phyloP scores from a whole-genome alignment of 176 grass and related monocot species.

The Avena insularis region DNA sequence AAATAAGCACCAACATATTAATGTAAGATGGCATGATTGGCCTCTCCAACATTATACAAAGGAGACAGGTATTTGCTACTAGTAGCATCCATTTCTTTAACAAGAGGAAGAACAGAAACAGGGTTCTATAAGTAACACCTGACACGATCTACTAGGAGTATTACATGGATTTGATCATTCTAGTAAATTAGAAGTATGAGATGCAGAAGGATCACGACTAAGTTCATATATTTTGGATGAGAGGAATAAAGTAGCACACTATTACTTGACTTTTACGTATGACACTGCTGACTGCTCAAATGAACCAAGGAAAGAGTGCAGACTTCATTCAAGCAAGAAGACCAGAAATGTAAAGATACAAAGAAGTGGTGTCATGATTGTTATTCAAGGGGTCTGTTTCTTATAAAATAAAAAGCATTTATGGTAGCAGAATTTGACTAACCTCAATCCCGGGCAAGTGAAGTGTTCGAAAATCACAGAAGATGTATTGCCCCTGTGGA shows the following conservation, averaged over 20 bases:
- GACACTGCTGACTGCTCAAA: conserved; percentile 7
- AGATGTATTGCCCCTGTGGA: conserved; percentile 84
- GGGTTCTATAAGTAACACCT: not conserved
- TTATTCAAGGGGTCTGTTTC: not conserved
- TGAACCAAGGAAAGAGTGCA: not conserved
- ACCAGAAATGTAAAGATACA: not conserved
- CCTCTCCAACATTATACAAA: not conserved
- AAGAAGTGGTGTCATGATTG: not conserved
- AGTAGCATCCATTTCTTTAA: conserved; percentile 22
- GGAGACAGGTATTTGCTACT: not conserved
- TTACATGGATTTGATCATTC: not conserved
- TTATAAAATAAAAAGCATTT: not conserved
- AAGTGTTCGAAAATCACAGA: conserved; percentile 87
- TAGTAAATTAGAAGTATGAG: conserved; percentile 9
- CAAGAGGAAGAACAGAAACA: conserved; percentile 20
- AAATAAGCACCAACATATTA: conserved; percentile 16
- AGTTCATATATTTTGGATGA: conserved; percentile 4
- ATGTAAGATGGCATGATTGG: not conserved
- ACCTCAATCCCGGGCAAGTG: conserved; percentile 83
- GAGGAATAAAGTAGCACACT: not conserved
- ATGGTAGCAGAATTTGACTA: conserved; percentile 10
- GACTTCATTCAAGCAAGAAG: conserved; percentile 20
- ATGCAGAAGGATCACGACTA: not conserved
- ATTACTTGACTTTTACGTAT: not conserved
- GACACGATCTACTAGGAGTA: not conserved